Base-by-base conservation (phyloP, 2,329 filamentous ascomycete genomes). In the Emericellopsis atlantica region DNA sequence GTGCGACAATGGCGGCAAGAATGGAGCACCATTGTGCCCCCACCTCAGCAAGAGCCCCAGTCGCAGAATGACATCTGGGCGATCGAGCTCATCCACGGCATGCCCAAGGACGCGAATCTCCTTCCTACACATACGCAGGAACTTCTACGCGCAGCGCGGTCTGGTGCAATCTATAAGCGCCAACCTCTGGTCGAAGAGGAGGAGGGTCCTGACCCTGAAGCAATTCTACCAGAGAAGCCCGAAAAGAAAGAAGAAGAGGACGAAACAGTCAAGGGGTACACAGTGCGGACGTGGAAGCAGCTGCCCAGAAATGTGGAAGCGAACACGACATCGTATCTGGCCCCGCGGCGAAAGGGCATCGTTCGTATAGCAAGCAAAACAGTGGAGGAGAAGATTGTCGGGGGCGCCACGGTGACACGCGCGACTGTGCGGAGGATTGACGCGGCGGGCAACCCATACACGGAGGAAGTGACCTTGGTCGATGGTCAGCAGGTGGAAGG, bases 1-100 rank as follows among this genome's bases (percentile, higher is more conserved):
- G 83, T 95, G 43, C 82, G 88, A 54, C 87, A 94, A 73, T 96
- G 88, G 83, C 79, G 84, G 42, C 79, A 84, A 47, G 78, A 83
- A 44, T 69, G 67, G 61, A 72, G 86, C 43, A 81, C 66, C 34
- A 66, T 90, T 54, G 78, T 77, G 48, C 80, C 85, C 40, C 76
- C 76, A 11, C 66, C 72, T 9, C 70, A 76, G 32, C 67, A 76
- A 46, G 82, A 89, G 50, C 76, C 71, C 23, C 68, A 64, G 26
- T 69, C 78, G 46, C 72, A 72, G 49, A 76, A 79, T 52, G 76
- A 83, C 55, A 68, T 76, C 40, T 90, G 83, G 75, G 80, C 79
- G n/a, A 55, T 69, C 37, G 89, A 95, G 54, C 72, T 87, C 15
- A 80, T 85, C 4, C 69, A 75, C 47, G 76, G 76, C 36, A 90